Evolutionary conservation across 129 eudicot genomes (phyloP).

Genomic region (Cynara cardunculus): DNA sequence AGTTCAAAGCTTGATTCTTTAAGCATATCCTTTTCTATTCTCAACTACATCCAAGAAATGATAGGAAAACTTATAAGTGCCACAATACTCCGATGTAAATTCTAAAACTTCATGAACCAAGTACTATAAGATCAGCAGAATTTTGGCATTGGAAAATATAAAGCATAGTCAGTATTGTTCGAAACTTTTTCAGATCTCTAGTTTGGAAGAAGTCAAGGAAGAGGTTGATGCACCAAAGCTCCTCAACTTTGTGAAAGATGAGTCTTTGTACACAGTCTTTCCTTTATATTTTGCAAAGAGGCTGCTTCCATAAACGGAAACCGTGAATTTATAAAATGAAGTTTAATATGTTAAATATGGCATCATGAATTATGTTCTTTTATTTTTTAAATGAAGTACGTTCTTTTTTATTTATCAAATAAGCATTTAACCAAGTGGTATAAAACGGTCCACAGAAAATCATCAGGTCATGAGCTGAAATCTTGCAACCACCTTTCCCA

Average conservation of each 20-base stretch:
- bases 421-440: background rate
- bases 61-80: background rate
- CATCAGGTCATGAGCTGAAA: background rate
- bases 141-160: background rate
- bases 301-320: background rate
- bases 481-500: background rate
- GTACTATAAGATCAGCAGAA: conserved; percentile 10
- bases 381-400: no score
- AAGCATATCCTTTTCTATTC: conserved; percentile 72
- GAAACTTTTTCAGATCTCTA: background rate
- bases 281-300: background rate
- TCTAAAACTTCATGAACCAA: background rate
- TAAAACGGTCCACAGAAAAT: background rate
- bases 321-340: background rate
- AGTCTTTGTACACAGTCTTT: background rate
- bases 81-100: background rate
- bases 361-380: background rate
- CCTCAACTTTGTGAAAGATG: background rate
- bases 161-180: background rate
- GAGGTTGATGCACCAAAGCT: background rate
- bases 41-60: conserved; percentile 47
- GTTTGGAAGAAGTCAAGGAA: background rate
- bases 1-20: conserved; percentile 75
- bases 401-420: background rate
- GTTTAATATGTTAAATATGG: background rate